Percentiles rank a stretch among this genome's conserved stretches.
Conservation (phyloP, 257 asterid genomes). For the Solanum medicagineum region DNA sequence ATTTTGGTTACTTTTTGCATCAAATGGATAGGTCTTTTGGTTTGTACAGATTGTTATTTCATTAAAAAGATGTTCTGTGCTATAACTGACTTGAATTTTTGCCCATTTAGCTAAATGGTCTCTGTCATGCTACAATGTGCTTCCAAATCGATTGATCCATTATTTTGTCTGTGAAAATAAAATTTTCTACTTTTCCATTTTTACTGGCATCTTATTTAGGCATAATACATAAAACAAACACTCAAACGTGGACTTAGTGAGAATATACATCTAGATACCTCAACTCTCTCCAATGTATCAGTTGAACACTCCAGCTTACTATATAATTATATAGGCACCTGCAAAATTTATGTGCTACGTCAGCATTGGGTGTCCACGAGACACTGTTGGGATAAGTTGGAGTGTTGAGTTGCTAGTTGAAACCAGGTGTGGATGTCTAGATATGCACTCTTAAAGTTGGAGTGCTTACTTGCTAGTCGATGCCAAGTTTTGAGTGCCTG, state of each 20-base stretch:
- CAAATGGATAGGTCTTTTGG: neutral
- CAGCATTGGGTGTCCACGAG: neutral
- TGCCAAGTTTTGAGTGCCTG: neutral
- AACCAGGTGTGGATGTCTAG: neutral
- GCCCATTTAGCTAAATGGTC: neutral
- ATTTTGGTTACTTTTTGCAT: neutral
- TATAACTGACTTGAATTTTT: neutral
- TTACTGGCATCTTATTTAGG: neutral
- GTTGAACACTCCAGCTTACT: neutral
- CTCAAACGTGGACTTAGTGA: neutral
- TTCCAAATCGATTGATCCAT: neutral
- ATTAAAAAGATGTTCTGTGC: neutral
- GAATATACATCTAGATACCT: neutral
- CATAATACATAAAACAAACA: neutral
- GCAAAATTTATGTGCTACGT: neutral
- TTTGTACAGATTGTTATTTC: neutral
- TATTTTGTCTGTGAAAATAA: neutral
- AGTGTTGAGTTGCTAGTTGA: neutral
- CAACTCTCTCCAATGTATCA: neutral
- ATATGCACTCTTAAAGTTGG: neutral
- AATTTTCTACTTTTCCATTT: neutral
- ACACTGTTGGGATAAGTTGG: neutral
- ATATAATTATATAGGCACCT: neutral
- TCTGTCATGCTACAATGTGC: neutral
- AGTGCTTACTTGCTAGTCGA: neutral